Evolutionary conservation across 2,329 filamentous ascomycete genomes (phyloP), one percentile per base, ranked within the genome.

Genomic region (Eutypa lata): DNA sequence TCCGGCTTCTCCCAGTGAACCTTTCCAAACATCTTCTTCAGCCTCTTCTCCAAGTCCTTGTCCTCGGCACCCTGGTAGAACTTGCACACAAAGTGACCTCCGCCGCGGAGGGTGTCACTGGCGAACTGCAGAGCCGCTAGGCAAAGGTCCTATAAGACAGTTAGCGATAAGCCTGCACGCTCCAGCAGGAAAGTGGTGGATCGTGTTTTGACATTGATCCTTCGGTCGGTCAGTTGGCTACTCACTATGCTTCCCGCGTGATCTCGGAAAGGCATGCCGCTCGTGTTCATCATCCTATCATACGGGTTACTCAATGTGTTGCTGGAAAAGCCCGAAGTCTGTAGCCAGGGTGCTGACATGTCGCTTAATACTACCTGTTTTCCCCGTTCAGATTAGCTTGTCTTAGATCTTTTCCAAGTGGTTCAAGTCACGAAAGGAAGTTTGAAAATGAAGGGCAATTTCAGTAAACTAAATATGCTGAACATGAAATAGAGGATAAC

Each of bases 221-320:
- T n/a, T 14, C 46, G 26, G 13, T 24, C 16, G 46, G 19, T 24
- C 35, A 13, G n/a, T 37, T 14, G 13, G 13, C 5, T 10, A 46
- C 87, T 68, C 74, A 97, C 93, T 90, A 99, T 97, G 73, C 91
- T 97, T 28, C 90, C 90, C 10, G 86, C 87, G 73, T 99, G 94
- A 72, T 99, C 94, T 59, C 86, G 84, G 68, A 96, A 94, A 19
- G 74, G 73, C 65, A 90, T 88, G 52, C 94, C 94, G 74, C 89
- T 96, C 64, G 93, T 97, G 74, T 99, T 99, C 91, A 97, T 96
- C 88, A 99, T 88, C 94, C 94, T 99, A 81, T 76, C 72, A 85
- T 95, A 94, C 60, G 91, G 91, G 83, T 94, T 89, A 93, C 87
- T 96, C 83, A 97, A 82, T 78, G 87, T 96, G 77, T 84, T 91